Evolutionary conservation across 352 stramenopile species (phyloP), one percentile per base, ranked within the genome.

Genomic region (Phytophthora pseudosyringae): DNA sequence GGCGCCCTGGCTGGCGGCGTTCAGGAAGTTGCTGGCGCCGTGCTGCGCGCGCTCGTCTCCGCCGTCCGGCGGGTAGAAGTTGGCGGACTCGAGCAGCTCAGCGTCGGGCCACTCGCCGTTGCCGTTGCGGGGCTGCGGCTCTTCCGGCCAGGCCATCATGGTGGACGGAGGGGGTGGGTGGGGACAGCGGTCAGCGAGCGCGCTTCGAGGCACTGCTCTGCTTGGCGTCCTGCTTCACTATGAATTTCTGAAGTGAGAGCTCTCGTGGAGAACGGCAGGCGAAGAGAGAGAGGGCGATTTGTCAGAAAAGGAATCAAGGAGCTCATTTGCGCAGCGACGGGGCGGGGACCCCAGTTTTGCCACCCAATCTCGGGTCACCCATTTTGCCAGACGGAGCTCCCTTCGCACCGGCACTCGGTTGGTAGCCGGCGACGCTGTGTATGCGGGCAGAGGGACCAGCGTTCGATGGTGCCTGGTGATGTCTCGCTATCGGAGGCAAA

Each of bases 101-200:
- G 47, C 13, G 46, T 69, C 56, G n/a, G 50, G 41, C 65, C 60
- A 72, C 29, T 75, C 69, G 16, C 59, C 57, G 18, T 45, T 40
- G 5, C 46, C 52, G 12, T 50, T 47, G 29, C 49, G 68, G 21
- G 39, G 21, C 43, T 68, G 65, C 32, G 57, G 60, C 41, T 78
- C 70, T 65, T 75, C 70, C 47, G 60, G 66, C 70, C 70, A 78
- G 10, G 70, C 46, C 70, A 78, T 78, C 70, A 78, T 75, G 18
- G 41, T 61, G 57, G 40, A 7, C 46, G 28, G 45, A 25, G 12
- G 38, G 41, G 5, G 10, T 21, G 39, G 15, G 13, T 25, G 18
- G 39, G 43, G 15, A n/a, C 32, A 45, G 40, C 50, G 8, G 43
- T 38, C 35, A 54, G 40, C 28, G 21, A 28, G 16, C 36, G 47